These are phyloP conservation scores for Clitopilus hobsonii DNA, from an alignment of 768 basidiomycete species.

Conservation along the genomic window DNA sequence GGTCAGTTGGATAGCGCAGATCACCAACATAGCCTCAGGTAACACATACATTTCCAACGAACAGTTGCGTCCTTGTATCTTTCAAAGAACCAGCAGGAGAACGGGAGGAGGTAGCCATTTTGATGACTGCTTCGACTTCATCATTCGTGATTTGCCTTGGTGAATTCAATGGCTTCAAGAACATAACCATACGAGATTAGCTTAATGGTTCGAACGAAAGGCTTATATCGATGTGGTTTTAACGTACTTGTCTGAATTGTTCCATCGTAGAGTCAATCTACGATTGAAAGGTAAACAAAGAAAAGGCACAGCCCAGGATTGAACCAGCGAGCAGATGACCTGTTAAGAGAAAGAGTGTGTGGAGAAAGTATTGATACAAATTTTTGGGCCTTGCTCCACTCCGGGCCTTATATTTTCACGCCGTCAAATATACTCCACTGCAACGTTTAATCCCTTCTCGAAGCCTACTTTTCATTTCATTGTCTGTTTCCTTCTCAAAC, in stretches of 20 bases:
- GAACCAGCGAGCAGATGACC: background rate
- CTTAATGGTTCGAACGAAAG: background rate
- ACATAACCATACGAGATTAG: background rate
- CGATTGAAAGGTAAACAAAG: background rate
- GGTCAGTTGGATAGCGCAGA: conserved; percentile 6
- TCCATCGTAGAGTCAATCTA: conserved; percentile 1
- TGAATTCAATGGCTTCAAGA: background rate
- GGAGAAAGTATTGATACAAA: conserved; percentile 1
- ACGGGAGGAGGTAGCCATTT: conserved; percentile 79
- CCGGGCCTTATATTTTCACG: conserved; percentile 1
- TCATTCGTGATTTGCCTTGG: conserved; percentile 45
- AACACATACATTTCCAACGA: conserved; percentile 84
- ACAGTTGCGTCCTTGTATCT: conserved; percentile 93
- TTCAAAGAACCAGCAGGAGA: conserved; percentile 51
- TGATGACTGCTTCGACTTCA: conserved; percentile 90
- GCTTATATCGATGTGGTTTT: no score
- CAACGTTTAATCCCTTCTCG: background rate
- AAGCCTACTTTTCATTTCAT: background rate
- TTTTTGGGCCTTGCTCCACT: background rate
- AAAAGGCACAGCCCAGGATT: background rate
- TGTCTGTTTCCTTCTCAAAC: background rate
- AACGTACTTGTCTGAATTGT: background rate
- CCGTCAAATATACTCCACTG: background rate
- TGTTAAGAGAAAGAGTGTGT: background rate
- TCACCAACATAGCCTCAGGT: conserved; percentile 1